These are phyloP conservation scores for Lagenaria siceraria DNA, from an alignment of 306 rosid genomes.

Conservation along the genomic window DNA sequence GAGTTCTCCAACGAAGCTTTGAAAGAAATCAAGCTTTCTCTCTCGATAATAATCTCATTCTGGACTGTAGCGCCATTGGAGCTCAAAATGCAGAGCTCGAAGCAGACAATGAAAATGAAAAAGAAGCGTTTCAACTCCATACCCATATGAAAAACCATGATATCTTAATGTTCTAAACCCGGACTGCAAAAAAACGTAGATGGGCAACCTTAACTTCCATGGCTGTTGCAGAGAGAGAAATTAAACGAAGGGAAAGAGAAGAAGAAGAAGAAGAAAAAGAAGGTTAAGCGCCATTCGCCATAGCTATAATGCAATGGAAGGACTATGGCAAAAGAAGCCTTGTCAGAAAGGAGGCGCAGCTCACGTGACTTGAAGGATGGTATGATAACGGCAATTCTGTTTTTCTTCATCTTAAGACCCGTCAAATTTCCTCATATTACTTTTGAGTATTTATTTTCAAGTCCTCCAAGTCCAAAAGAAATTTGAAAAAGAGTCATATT, in stretches of 20 bases:
- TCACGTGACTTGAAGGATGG: constrained; percentile 7
- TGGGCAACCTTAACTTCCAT: not conserved
- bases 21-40: constrained; percentile 48
- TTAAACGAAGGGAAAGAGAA: not conserved
- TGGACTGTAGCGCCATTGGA: constrained; percentile 9
- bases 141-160: not conserved
- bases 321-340: not conserved
- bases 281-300: not conserved
- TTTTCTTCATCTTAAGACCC: constrained; percentile 3
- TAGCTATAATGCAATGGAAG: not conserved
- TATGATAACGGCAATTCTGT: constrained; percentile 8
- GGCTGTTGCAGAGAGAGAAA: constrained; percentile 8
- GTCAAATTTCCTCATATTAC: not conserved
- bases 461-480: not conserved
- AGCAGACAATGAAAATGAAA: constrained; percentile 8
- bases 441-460: not conserved
- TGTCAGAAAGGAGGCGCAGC: constrained; percentile 2
- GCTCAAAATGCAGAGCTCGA: constrained; percentile 2
- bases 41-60: constrained; percentile 25
- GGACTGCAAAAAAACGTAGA: not conserved
- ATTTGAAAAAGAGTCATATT: not conserved
- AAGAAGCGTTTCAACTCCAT: constrained; percentile 12
- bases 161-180: not conserved
- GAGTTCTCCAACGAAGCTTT: constrained; percentile 37
- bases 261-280: not conserved